phyloP scores from a whole-genome alignment of 108 stramenopile genomes.

The Fragilariopsis cylindrus region DNA sequence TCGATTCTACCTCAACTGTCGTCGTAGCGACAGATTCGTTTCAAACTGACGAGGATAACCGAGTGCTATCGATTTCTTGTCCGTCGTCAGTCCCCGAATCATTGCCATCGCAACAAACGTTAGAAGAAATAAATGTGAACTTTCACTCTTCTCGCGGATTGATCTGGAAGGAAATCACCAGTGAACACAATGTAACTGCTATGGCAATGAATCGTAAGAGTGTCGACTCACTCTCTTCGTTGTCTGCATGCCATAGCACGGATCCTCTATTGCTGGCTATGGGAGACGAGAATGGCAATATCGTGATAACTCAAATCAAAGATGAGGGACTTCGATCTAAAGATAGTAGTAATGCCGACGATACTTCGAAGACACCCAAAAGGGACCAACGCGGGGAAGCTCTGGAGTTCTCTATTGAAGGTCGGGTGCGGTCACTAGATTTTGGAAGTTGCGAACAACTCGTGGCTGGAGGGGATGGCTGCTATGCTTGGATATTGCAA shows the following conservation, averaged over 20 bases:
- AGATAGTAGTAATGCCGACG: not conserved
- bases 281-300: constrained; percentile 32
- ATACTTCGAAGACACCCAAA: not conserved
- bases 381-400: constrained; percentile 12
- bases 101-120: not conserved
- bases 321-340: constrained; percentile 17
- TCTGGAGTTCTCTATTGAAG: constrained; percentile 24
- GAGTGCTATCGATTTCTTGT: not conserved
- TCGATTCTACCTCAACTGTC: not conserved
- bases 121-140: not conserved
- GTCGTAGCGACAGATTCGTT: not conserved
- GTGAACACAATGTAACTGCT: constrained; percentile 27
- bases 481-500: constrained; percentile 23
- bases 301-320: constrained; percentile 30
- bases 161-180: constrained; percentile 37
- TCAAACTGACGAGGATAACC: not conserved
- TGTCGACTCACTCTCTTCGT: not conserved
- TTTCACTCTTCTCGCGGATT: not conserved
- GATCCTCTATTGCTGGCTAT: constrained; percentile 33
- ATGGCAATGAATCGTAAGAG: constrained; percentile 29
- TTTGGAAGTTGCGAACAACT: constrained; percentile 23
- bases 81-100: not conserved
- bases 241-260: not conserved
- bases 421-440: constrained; percentile 31
- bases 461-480: constrained; percentile 38